Conservation (phyloP, 441 rosid species). For the Euphorbia corollata region DNA sequence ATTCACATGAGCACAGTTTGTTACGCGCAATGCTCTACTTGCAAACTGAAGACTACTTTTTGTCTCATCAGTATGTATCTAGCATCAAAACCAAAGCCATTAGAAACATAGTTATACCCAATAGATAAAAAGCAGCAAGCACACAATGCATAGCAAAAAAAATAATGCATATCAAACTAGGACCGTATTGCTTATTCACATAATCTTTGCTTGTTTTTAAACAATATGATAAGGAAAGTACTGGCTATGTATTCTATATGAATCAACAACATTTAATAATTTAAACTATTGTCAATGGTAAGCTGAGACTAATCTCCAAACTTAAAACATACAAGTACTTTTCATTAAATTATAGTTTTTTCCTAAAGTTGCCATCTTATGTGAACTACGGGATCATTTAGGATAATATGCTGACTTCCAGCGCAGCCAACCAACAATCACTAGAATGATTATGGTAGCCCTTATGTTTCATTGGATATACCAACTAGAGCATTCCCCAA, state of each 20-base stretch:
- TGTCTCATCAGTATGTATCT: slow-evolving; percentile 95
- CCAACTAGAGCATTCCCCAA: too few species aligned
- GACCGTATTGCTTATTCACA: background rate
- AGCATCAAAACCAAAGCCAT: slow-evolving; percentile 25
- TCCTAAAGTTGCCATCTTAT: too few species aligned
- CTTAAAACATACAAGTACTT: background rate
- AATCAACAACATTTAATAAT: background rate
- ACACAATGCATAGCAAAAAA: background rate
- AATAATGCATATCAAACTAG: background rate
- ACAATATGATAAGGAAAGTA: background rate
- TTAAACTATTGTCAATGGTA: background rate
- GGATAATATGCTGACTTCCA: too few species aligned
- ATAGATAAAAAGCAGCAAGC: too few species aligned
- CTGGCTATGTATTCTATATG: background rate
- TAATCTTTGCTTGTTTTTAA: background rate
- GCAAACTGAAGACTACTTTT: slow-evolving; percentile 96
- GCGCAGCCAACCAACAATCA: too few species aligned
- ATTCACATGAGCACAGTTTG: slow-evolving; percentile 90
- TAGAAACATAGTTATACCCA: slow-evolving; percentile 2
- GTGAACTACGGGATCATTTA: too few species aligned
- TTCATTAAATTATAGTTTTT: background rate
- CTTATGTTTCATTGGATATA: too few species aligned
- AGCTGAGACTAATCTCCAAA: background rate
- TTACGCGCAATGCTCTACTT: slow-evolving; percentile 86
- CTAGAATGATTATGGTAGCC: too few species aligned